Conservation (phyloP, 495 filamentous ascomycete genomes). For the Talaromyces borbonicus region DNA sequence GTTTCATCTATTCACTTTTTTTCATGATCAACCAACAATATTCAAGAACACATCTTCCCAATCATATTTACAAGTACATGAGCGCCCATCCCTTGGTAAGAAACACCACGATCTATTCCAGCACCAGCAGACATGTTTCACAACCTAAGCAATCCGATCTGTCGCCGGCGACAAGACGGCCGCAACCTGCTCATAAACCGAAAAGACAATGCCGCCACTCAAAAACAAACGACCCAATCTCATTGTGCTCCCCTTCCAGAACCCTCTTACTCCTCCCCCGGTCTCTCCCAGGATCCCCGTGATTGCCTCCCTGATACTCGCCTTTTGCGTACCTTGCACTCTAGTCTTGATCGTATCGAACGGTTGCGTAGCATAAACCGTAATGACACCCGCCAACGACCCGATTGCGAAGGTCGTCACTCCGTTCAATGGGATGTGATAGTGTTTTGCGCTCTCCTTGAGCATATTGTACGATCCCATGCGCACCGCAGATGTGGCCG, state of each 20-base stretch:
- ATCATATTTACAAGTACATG: no score
- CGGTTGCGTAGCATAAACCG: constrained; percentile 44
- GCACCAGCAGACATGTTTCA: neutral
- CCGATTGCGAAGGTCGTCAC: constrained; percentile 14
- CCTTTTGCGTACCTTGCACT: constrained; percentile 42
- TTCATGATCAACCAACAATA: no score
- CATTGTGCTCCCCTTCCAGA: constrained; percentile 63
- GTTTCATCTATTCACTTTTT: no score
- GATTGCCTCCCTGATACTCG: constrained; percentile 43
- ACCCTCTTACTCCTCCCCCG: constrained; percentile 46
- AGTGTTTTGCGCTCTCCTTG: constrained; percentile 9
- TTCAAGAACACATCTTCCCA: no score
- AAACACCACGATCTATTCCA: neutral
- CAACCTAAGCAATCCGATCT: no score
- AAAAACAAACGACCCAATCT: constrained; percentile 51
- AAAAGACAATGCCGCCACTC: constrained; percentile 57
- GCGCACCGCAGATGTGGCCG: constrained; percentile 21
- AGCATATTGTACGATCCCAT: constrained; percentile 21
- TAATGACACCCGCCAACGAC: constrained; percentile 19
- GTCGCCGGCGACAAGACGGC: constrained; percentile 12
- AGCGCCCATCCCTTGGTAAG: neutral
- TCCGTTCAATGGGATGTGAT: neutral
- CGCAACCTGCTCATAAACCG: constrained; percentile 49
- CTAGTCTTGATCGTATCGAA: constrained; percentile 60
- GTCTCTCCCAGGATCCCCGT: constrained; percentile 41